Base-by-base conservation (phyloP, 371 early-diverging fungal genomes). In the Zychaea mexicana region DNA sequence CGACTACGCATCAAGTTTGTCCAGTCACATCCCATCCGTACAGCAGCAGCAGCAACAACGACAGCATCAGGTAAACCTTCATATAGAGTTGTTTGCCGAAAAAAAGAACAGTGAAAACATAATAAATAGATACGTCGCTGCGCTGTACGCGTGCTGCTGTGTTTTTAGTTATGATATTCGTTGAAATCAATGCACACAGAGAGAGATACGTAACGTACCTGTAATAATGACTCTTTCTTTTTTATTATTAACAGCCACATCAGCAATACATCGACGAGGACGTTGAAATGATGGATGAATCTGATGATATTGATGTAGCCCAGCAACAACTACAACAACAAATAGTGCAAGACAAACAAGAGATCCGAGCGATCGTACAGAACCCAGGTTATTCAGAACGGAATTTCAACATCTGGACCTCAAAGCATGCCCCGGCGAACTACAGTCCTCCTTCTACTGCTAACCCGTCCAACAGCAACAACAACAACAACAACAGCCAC, bases 231-330 rank as follows among this genome's bases (percentile, higher is more conserved):
- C n/a, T n/a, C n/a, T n/a, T 17, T 45, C 24, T 2, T 9, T 8
- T 1, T 30, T 7, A 3, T 38, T 31, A 6, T 22, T n/a, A 21
- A 22, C n/a, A 27, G 30, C 27, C 30, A 47, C 31, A 47, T 7
- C 32, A 46, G 30, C 21, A 38, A 24, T 26, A 42, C 33, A 36
- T 56, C n/a, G 65, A 65, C 10, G 65, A 59, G 22, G 65, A 65
- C 22, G 42, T 52, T 9, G 65, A 59, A 12, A 59, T 65, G 59
- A 42, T 59, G 19, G 59, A 59, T 28, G 54, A 49, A 26, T 33
- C 57, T 38, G 55, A 54, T 15, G 22, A 19, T 22, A 24, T 49
- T 24, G 49, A 49, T 49, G 49, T 49, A 4, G 49, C 15, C 4
- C 21, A 3, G n/a, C 49, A 24, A 24, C 49, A 24, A 45, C n/a